These are phyloP conservation scores for Albatrellus ellisii DNA, from an alignment of 768 basidiomycete species.

Conservation along the genomic window DNA sequence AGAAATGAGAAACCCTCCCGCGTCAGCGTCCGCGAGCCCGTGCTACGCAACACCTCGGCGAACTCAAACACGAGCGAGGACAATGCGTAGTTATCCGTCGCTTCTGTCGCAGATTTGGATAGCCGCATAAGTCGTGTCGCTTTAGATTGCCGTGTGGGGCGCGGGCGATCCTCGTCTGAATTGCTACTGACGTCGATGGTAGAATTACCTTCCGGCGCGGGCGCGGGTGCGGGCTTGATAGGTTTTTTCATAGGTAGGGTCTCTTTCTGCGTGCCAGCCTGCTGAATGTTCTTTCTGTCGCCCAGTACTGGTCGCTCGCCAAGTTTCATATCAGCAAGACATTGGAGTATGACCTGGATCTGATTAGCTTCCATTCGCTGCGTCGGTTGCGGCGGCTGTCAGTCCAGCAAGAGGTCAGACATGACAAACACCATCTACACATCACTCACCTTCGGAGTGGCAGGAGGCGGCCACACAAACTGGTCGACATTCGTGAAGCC, in stretches of 20 bases:
- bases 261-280: neutral
- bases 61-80: conserved; percentile 46
- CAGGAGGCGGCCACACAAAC: conserved; percentile 59
- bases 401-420: neutral
- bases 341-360: conserved; percentile 4
- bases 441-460: conserved; percentile 18
- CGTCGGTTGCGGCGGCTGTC: neutral
- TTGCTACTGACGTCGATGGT: conserved; percentile 37
- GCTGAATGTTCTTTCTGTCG: conserved; percentile 12
- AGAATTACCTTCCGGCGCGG: conserved; percentile 17
- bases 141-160: conserved; percentile 29
- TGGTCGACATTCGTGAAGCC: conserved; percentile 46
- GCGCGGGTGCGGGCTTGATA: conserved; percentile 2
- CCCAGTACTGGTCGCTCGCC: conserved; percentile 8
- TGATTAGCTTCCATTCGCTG: neutral
- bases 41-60: conserved; percentile 45
- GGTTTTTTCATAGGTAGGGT: neutral
- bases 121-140: conserved; percentile 39
- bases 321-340: conserved; percentile 6
- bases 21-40: conserved; percentile 51
- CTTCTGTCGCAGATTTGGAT: conserved; percentile 27
- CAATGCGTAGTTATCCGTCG: conserved; percentile 43
- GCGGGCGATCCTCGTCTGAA: conserved; percentile 19
- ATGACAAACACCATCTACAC: neutral
- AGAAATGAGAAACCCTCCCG: conserved; percentile 62